Evolutionary conservation across 2,329 filamentous ascomycete genomes (phyloP).

Genomic region (Byssoonygena ceratinophila): DNA sequence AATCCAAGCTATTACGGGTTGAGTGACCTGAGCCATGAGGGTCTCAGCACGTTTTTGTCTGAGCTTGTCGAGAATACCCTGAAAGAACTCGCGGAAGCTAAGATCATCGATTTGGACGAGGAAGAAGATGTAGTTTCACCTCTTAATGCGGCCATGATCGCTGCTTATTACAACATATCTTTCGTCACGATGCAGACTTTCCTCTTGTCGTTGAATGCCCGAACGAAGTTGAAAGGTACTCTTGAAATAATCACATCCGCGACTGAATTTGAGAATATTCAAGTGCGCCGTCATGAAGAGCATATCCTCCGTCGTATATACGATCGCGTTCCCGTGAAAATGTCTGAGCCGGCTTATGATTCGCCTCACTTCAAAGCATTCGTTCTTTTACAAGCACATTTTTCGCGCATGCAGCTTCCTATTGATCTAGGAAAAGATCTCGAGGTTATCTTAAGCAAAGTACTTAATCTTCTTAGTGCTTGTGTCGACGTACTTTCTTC

Average conservation of each 20-base stretch:
- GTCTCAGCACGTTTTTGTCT: slow-evolving; percentile 85
- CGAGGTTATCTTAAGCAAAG: slow-evolving; percentile 72
- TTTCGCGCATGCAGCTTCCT: slow-evolving; percentile 91
- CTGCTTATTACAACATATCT: slow-evolving; percentile 97
- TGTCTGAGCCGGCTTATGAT: slow-evolving; percentile 73
- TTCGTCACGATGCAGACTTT: slow-evolving; percentile 99
- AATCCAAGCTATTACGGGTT: slow-evolving; percentile 96
- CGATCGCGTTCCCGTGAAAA: slow-evolving; percentile 88
- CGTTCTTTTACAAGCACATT: slow-evolving; percentile 92
- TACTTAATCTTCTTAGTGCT: slow-evolving; percentile 78
- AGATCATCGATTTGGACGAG: slow-evolving; percentile 91
- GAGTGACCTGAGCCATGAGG: slow-evolving; percentile 78
- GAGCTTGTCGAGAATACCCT: slow-evolving; percentile 88
- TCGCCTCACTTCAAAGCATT: slow-evolving; percentile 98
- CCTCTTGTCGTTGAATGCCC: slow-evolving; percentile 73
- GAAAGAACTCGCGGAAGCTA: slow-evolving; percentile 80
- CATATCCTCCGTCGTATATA: slow-evolving; percentile 81
- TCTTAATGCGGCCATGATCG: slow-evolving; percentile 94
- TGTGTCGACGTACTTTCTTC: slow-evolving; percentile 92
- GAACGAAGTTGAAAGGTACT: slow-evolving; percentile 92
- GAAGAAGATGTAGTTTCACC: slow-evolving; percentile 83
- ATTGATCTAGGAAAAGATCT: slow-evolving; percentile 95
- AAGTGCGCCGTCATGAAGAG: slow-evolving; percentile 88
- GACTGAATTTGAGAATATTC: slow-evolving; percentile 89
- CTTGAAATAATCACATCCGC: slow-evolving; percentile 95